Base-by-base conservation (phyloP, 768 basidiomycete species). In the Termitomyces bulborhizus region DNA sequence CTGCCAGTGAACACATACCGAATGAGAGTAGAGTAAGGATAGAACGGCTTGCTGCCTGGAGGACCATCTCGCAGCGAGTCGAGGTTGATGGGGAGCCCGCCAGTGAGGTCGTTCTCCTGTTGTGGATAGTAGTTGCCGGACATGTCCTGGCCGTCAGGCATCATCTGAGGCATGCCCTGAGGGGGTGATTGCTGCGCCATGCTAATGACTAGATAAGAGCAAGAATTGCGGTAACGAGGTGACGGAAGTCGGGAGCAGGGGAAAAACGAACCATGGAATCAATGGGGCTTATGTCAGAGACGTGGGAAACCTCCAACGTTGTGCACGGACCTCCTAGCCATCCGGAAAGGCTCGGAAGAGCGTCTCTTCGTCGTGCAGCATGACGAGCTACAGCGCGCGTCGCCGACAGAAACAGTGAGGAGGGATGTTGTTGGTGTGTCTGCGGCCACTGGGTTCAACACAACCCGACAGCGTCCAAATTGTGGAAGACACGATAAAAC, bases 21-120 rank as follows among this genome's bases (percentile, higher is more conserved):
- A 65, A 93, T 93, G 52, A 93, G 82, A 34, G 90, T 93, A 3
- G 90, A 93, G 66, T 93, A 93, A 2, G 90, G 91, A 65, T 93
- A 93, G 65, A 93, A 92, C 6, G 90, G 90, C 68, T 93, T 93
- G 67, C 84, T 90, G 46, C 91, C 90, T 6, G 91, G 89, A 2
- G 90, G 91, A 0, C 91, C 90, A 65, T 93, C 90, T 51, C 90
- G 79, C 54, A 93, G 76, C 3, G 90, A 92, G 69, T 91, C 89
- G 26, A 93, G 85, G 65, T 89, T 93, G 65, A 93, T 89, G 49
- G 90, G 90, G 32, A 91, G 76, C 24, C 89, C 89, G 24, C 90
- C 89, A 7, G 88, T 88, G 58, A 91, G 78, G 74, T 92, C 89
- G 65, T 78, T 85, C 58, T 85, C 84, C 11, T 39, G 37, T 59